Conservation (phyloP, 768 basidiomycete species). For the Candolleomyces efflorescens region DNA sequence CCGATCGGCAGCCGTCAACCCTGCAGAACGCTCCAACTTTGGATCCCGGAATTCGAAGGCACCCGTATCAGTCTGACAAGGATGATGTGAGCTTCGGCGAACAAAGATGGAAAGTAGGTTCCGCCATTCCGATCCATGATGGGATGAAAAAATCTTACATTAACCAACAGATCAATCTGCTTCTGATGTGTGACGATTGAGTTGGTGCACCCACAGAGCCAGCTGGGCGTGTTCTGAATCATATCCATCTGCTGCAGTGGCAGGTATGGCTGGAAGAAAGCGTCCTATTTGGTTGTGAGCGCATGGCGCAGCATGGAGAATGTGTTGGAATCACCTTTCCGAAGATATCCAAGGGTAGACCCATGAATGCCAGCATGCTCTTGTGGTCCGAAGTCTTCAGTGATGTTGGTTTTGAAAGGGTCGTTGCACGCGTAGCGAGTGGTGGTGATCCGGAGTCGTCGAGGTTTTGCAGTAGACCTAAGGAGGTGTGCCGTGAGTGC, state of each 20-base stretch:
- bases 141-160: conserved; percentile 44
- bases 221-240: conserved; percentile 72
- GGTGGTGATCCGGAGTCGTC: conserved; percentile 91
- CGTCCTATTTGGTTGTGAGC: conserved; percentile 46
- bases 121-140: neutral
- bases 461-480: conserved; percentile 82
- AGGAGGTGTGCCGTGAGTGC: neutral
- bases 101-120: neutral
- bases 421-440: conserved; percentile 61
- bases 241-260: conserved; percentile 94
- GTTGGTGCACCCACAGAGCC: conserved; percentile 95
- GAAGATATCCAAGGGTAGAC: conserved; percentile 91
- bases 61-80: conserved; percentile 74
- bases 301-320: neutral
- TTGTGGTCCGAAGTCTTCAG: conserved; percentile 85
- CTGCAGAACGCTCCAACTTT: conserved; percentile 70
- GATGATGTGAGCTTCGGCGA: neutral
- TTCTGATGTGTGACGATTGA: conserved; percentile 91
- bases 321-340: conserved; percentile 56
- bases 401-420: conserved; percentile 63
- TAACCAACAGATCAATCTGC: conserved; percentile 87
- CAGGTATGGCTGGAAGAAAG: conserved; percentile 97
- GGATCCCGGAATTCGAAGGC: conserved; percentile 84
- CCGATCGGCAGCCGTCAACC: conserved; percentile 86
- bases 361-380: conserved; percentile 89